phyloP scores from a whole-genome alignment of 2,329 filamentous ascomycete genomes.

The Tolypocladium endophyticum region DNA sequence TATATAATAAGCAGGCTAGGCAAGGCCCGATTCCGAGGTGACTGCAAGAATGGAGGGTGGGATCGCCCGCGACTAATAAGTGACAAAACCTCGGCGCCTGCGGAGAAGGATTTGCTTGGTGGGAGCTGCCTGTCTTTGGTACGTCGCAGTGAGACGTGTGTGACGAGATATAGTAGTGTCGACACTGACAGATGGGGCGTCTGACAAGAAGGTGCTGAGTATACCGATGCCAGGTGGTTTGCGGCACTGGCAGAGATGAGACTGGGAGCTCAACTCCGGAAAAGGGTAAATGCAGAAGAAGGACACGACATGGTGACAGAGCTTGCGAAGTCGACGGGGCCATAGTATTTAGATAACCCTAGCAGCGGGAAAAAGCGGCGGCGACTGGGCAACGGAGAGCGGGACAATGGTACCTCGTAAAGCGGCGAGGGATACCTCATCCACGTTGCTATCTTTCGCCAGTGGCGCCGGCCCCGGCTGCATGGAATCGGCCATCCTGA shows the following conservation, averaged over 20 bases:
- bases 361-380: background rate
- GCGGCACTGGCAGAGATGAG: background rate
- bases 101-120: constrained; percentile 1
- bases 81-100: constrained; percentile 4
- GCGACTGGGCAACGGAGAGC: background rate
- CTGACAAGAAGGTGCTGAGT: background rate
- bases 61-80: constrained; percentile 5
- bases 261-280: background rate
- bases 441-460: background rate
- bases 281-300: background rate
- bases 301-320: background rate
- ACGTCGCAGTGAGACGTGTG: background rate
- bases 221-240: background rate
- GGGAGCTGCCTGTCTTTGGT: background rate
- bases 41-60: background rate
- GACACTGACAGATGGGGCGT: background rate
- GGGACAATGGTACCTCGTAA: background rate
- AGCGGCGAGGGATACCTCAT: background rate
- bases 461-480: constrained; percentile 1
- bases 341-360: constrained; percentile 1
- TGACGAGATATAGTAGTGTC: background rate
- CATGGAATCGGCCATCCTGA: background rate
- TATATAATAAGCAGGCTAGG: background rate
- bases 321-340: background rate
- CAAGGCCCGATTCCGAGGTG: constrained; percentile 1